Evolutionary conservation across 495 filamentous ascomycete species (phyloP).

Genomic region (Rusavskia elegans): DNA sequence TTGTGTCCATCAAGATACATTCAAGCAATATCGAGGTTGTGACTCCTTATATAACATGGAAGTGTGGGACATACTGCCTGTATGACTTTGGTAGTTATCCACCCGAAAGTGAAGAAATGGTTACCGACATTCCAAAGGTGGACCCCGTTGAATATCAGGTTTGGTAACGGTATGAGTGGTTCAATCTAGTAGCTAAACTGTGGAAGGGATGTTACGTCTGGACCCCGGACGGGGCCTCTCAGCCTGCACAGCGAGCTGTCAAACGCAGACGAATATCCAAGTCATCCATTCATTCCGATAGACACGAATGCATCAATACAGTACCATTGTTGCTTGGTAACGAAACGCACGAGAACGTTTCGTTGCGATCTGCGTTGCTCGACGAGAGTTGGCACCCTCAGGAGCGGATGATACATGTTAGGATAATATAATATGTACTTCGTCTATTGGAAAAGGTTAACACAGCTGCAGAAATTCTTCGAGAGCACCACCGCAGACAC

Average conservation of each 20-base stretch:
- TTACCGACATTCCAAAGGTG: too few species aligned
- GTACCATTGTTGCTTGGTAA: slow-evolving; percentile 45
- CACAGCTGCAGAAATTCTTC: slow-evolving; percentile 33
- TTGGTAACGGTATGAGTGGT: background rate
- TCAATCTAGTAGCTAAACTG: background rate
- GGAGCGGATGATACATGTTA: slow-evolving; percentile 52
- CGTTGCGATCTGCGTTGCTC: slow-evolving; percentile 45
- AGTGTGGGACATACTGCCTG: too few species aligned
- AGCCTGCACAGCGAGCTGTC: slow-evolving; percentile 29
- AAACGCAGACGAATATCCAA: slow-evolving; percentile 46
- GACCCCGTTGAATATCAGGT: too few species aligned
- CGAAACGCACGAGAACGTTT: slow-evolving; percentile 35
- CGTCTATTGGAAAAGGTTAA: background rate
- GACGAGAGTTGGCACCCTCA: slow-evolving; percentile 50
- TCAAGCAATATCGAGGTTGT: too few species aligned
- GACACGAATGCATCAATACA: slow-evolving; percentile 25
- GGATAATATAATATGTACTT: too few species aligned
- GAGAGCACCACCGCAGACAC: slow-evolving; percentile 45
- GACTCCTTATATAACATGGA: too few species aligned
- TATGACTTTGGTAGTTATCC: too few species aligned
- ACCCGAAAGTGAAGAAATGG: too few species aligned
- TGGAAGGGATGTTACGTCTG: background rate
- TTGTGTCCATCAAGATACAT: too few species aligned
- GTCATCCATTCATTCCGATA: slow-evolving; percentile 14
- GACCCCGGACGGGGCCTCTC: background rate